phyloP scores from a whole-genome alignment of 441 rosid genomes.

The Erysimum cheiri region DNA sequence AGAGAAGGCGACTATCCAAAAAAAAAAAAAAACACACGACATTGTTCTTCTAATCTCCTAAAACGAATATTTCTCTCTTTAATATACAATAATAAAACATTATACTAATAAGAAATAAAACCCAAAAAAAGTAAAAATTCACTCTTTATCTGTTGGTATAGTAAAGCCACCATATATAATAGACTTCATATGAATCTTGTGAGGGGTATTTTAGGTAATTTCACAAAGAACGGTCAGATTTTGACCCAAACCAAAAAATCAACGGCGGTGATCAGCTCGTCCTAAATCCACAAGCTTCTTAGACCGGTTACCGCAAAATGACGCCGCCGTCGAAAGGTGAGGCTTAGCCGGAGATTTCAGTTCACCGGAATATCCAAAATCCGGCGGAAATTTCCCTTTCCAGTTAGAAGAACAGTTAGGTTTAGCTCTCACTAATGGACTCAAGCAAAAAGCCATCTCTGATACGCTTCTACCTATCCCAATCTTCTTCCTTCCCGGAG shows the following conservation, averaged over 20 bases:
- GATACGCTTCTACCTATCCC: slow-evolving; percentile 49
- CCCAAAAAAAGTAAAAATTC: slow-evolving; percentile 4
- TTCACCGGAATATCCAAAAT: slow-evolving; percentile 51
- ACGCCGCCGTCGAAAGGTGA: slow-evolving; percentile 68
- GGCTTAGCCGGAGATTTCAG: slow-evolving; percentile 52
- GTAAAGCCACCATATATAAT: slow-evolving; percentile 37
- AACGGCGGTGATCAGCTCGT: slow-evolving; percentile 62
- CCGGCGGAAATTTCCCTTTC: slow-evolving; percentile 55
- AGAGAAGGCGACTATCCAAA: background rate
- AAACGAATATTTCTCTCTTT: background rate
- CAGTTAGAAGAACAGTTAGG: slow-evolving; percentile 73
- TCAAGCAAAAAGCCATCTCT: slow-evolving; percentile 73
- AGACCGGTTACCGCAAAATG: slow-evolving; percentile 73
- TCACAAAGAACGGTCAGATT: slow-evolving; percentile 49
- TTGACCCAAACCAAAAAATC: slow-evolving; percentile 40
- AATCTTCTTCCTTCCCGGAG: slow-evolving; percentile 40
- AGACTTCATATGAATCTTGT: slow-evolving; percentile 33
- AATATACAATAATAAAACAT: slow-evolving; percentile 22
- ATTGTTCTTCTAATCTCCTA: slow-evolving; percentile 24
- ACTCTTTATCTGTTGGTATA: slow-evolving; percentile 42
- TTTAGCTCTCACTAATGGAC: slow-evolving; percentile 89
- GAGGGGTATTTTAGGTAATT: slow-evolving; percentile 42
- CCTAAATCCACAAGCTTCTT: slow-evolving; percentile 91
- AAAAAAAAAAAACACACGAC: background rate
- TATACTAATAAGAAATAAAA: background rate